A percentile compares a stretch with the other conserved stretches of the same genome.
Evolutionary conservation across 805 yeast species (phyloP).

Genomic region (Wickerhamiella galacta): DNA sequence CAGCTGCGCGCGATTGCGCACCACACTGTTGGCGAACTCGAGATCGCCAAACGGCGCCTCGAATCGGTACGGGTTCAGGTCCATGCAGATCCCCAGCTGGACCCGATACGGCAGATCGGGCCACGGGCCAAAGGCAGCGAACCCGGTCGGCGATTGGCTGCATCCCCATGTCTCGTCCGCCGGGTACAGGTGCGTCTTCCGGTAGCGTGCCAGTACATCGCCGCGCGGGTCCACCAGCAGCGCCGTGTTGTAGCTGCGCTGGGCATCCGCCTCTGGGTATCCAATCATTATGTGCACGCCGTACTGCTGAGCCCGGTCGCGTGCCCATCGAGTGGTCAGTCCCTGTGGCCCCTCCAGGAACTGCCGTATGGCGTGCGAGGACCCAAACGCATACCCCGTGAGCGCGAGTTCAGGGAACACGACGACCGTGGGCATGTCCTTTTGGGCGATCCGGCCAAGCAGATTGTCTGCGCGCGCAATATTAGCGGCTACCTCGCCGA

Average conservation of each 20-base stretch:
- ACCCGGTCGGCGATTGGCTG: constrained; percentile 44
- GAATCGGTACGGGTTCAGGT: constrained; percentile 73
- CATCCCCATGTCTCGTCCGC: constrained; percentile 70
- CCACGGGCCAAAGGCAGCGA: constrained; percentile 16
- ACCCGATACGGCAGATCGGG: constrained; percentile 22
- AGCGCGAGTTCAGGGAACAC: constrained; percentile 73
- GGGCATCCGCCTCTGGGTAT: constrained; percentile 44
- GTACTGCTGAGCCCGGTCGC: constrained; percentile 30
- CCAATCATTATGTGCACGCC: constrained; percentile 62
- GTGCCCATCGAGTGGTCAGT: constrained; percentile 40
- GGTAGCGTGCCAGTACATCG: constrained; percentile 40
- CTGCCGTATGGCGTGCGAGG: constrained; percentile 34
- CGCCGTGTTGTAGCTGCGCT: constrained; percentile 47
- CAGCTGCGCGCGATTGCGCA: constrained; percentile 32
- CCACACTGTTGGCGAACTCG: constrained; percentile 49
- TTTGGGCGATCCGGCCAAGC: constrained; percentile 11
- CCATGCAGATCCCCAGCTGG: constrained; percentile 86
- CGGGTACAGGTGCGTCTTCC: constrained; percentile 61
- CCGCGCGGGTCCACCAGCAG: constrained; percentile 47
- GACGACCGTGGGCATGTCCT: constrained; percentile 23
- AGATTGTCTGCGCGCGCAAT: constrained; percentile 9
- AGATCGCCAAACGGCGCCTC: constrained; percentile 57
- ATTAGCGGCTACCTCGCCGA: neutral
- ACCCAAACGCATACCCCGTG: constrained; percentile 62
- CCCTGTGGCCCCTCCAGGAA: constrained; percentile 37